phyloP scores from a whole-genome alignment of 805 yeast genomes.

The Ogataea trehaloabstinens region DNA sequence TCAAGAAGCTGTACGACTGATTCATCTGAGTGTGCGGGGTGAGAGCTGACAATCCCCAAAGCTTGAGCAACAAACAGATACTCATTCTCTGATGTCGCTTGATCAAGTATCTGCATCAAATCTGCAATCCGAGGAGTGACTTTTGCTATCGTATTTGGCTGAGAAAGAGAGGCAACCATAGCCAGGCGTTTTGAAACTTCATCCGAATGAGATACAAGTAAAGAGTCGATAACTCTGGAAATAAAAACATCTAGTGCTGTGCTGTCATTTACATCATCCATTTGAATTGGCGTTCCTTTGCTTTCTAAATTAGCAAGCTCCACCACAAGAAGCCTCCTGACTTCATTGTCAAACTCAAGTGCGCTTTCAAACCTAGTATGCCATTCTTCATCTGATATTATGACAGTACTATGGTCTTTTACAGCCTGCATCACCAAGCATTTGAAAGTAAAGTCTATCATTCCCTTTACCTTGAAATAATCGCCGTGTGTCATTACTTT shows the following conservation, averaged over 20 bases:
- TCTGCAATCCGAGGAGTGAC: conserved; percentile 13
- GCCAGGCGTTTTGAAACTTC: conserved; percentile 15
- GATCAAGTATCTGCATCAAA: conserved; percentile 14
- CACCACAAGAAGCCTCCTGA: conserved; percentile 32
- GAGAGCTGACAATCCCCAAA: conserved; percentile 35
- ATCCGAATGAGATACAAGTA: conserved; percentile 6
- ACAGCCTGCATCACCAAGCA: conserved; percentile 66
- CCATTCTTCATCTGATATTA: conserved; percentile 77
- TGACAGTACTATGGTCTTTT: conserved; percentile 47
- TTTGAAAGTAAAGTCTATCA: conserved; percentile 53
- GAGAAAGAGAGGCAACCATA: conserved; percentile 28
- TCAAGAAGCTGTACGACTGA: conserved; percentile 7
- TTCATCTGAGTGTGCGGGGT: conserved; percentile 27
- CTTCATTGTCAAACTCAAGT: conserved; percentile 55
- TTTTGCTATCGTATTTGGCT: conserved; percentile 14
- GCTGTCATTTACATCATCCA: not conserved
- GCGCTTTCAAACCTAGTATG: conserved; percentile 65
- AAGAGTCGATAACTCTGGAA: conserved; percentile 10
- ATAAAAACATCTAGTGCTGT: not conserved
- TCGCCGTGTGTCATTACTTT: conserved; percentile 26
- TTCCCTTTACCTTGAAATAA: conserved; percentile 29
- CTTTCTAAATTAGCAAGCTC: conserved; percentile 12
- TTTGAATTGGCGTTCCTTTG: not conserved
- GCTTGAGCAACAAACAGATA: conserved; percentile 21
- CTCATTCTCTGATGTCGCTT: conserved; percentile 25